Conservation (phyloP, 192 early-diverging fungal species). For the Coemansia biformis region DNA sequence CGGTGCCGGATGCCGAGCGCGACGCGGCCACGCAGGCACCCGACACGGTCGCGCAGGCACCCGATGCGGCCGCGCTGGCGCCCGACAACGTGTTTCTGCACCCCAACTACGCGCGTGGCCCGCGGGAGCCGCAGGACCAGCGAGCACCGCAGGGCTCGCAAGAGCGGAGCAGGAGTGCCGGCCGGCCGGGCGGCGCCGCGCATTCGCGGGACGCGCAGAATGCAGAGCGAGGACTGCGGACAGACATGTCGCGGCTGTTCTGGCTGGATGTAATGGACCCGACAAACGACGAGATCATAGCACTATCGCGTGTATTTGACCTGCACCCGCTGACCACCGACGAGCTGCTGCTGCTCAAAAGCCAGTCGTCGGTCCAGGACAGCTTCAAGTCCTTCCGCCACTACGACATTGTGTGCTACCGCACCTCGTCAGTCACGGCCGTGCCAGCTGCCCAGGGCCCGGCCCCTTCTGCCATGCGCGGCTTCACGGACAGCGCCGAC, state of each 20-base stretch:
- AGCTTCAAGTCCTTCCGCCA: constrained; percentile 83
- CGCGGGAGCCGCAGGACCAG: not conserved
- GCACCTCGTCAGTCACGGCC: constrained; percentile 48
- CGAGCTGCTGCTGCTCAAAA: constrained; percentile 66
- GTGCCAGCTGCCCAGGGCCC: not conserved
- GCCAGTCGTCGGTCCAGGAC: constrained; percentile 70
- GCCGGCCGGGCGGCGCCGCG: too few relatives aligned
- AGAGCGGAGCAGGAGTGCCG: too few relatives aligned
- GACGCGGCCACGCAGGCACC: not conserved
- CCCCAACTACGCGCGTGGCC: constrained; percentile 27
- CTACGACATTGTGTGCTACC: constrained; percentile 85
- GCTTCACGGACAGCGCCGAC: not conserved
- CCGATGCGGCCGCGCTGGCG: too few relatives aligned
- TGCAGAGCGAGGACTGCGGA: too few relatives aligned
- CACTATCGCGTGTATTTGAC: constrained; percentile 62
- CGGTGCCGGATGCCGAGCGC: constrained; percentile 6
- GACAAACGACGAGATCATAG: constrained; percentile 57
- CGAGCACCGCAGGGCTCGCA: too few relatives aligned
- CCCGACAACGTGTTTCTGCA: constrained; percentile 28
- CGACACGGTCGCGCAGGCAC: constrained; percentile 9
- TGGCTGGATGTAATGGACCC: constrained; percentile 69
- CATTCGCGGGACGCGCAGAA: too few relatives aligned
- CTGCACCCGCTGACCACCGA: constrained; percentile 88
- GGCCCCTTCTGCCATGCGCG: not conserved
- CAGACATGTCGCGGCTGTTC: constrained; percentile 42